Conservation (phyloP, 768 basidiomycete species). For the Melanogaster broomeanus region DNA sequence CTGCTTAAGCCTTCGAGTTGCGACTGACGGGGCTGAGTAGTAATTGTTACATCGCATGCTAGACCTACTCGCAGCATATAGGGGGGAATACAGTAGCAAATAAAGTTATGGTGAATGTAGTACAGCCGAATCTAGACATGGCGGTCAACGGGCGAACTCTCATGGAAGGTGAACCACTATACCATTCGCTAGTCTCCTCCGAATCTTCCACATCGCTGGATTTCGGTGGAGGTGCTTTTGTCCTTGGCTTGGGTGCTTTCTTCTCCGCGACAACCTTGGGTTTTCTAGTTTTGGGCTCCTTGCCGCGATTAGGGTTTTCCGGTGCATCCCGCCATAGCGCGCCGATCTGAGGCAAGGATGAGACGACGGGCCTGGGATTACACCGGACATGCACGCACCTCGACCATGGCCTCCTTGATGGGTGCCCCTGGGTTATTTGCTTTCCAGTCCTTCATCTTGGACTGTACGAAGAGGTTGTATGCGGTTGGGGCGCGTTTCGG, state of each 20-base stretch:
- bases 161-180: neutral
- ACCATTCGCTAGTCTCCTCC: constrained; percentile 24
- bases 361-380: neutral
- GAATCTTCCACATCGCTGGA: constrained; percentile 25
- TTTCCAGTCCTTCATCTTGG: constrained; percentile 58
- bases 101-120: constrained; percentile 6
- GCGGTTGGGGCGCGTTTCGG: constrained; percentile 59
- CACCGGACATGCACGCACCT: constrained; percentile 30
- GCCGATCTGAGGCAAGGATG: constrained; percentile 45
- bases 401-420: constrained; percentile 56
- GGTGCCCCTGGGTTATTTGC: constrained; percentile 47
- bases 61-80: too few relatives aligned
- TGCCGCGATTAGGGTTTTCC: constrained; percentile 65
- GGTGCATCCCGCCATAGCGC: constrained; percentile 57
- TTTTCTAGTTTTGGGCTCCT: constrained; percentile 48
- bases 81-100: constrained; percentile 11
- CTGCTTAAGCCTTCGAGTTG: too few relatives aligned
- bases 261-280: constrained; percentile 37
- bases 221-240: constrained; percentile 19
- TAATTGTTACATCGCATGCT: too few relatives aligned
- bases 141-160: neutral
- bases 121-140: neutral
- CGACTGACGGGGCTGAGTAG: too few relatives aligned
- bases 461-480: constrained; percentile 59
- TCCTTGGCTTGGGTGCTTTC: constrained; percentile 5